Base-by-base conservation (phyloP, 225 moss, liverwort and hornwort genomes). In the Polytrichum formosum region DNA sequence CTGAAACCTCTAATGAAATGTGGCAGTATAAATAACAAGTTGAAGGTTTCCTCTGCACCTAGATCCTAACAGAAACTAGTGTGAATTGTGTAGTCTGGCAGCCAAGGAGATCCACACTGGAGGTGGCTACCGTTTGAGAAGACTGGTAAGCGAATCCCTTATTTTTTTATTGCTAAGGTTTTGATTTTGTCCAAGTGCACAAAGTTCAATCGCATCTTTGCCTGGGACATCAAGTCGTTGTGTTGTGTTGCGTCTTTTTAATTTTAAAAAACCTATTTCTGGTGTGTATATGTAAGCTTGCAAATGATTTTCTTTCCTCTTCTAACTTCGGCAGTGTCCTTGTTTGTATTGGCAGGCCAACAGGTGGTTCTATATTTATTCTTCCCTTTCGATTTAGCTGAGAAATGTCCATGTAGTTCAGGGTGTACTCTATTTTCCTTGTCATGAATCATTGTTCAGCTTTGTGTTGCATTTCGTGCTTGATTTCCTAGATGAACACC, bases 21-120 rank as follows among this genome's bases (percentile, higher is more conserved):
- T 37, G 10, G 37, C 2, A 37, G 10, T 2, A 10, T 9, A 13
- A 37, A 37, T 10, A 37, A 2, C 37, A 37, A 10, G 37, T 37
- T 37, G 10, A 13, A 9, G 13, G 13, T 37, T 37, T 37, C 37
- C 10, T 37, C 37, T 13, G 37, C 13, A 2, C 10, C 13, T 13
- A 10, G 2, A 37, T 37, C 37, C 13, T 37, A 37, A 37, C 37
- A 37, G 37, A 10, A 37, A 37, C 37, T 62, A 27, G 5, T 22
- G 25, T 62, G 16, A 62, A 13, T 22, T 62, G 4, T 67, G 56
- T 77, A 87, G 87, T 17, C 70, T 82, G 55, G 85, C 85, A 0
- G 30, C 54, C 60, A 85, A 82, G 70, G 37, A 85, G 65, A 85
- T 85, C 8, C 79, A 85, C 61, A 76, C 30, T 0, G 72, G 82